Percentiles rank a stretch among this genome's conserved stretches.
These are phyloP conservation scores for Coprinopsis strossmayeri DNA, from an alignment of 768 basidiomycete species.

Conservation along the genomic window DNA sequence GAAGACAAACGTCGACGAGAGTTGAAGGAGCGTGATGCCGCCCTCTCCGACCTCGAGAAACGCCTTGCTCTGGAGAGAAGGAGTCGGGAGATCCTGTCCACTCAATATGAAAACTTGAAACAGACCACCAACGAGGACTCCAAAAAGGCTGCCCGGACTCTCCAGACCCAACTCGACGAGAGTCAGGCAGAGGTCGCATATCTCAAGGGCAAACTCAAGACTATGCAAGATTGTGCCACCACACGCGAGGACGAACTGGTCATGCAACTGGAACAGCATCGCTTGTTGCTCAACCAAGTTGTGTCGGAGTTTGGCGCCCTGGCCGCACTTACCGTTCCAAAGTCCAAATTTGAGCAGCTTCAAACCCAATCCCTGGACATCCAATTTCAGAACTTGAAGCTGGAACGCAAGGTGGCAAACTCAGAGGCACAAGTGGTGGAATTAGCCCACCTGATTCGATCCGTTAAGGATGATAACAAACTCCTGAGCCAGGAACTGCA, in stretches of 20 bases:
- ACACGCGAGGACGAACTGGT: conserved; percentile 40
- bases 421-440: conserved; percentile 63
- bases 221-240: conserved; percentile 23
- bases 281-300: conserved; percentile 36
- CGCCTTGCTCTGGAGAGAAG: conserved; percentile 41
- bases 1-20: conserved; percentile 54
- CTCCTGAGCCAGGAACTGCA: conserved; percentile 30
- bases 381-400: conserved; percentile 24
- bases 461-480: conserved; percentile 44
- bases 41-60: conserved; percentile 53
- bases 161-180: conserved; percentile 31
- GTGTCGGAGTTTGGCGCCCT: conserved; percentile 20
- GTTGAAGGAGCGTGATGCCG: conserved; percentile 43
- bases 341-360: conserved; percentile 28
- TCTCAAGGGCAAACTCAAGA: conserved; percentile 24
- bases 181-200: conserved; percentile 30
- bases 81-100: conserved; percentile 42
- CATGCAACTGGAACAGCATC: conserved; percentile 45
- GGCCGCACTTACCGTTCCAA: conserved; percentile 28
- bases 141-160: conserved; percentile 22
- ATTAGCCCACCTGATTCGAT: conserved; percentile 55
- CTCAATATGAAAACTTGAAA: conserved; percentile 34
- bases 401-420: conserved; percentile 65
- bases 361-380: conserved; percentile 31
- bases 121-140: conserved; percentile 36